Evolutionary conservation across 2,329 filamentous ascomycete species (phyloP).

Genomic region (Teratosphaeriaceae sp.): DNA sequence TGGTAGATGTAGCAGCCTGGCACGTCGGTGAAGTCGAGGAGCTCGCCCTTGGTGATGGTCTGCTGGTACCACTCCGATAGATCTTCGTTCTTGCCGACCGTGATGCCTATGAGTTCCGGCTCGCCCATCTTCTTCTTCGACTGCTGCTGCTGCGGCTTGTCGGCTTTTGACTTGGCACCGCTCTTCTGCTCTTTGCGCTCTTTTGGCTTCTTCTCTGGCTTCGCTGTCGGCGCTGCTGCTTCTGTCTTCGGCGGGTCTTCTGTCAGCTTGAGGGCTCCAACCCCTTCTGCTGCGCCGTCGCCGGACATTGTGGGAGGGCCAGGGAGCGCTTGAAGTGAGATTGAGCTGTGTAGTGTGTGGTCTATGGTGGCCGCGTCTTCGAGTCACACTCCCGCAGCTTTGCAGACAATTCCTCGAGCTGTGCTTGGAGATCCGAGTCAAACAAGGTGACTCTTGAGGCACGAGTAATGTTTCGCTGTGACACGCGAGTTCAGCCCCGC

Average conservation of each 20-base stretch:
- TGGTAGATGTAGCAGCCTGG: conserved; percentile 95
- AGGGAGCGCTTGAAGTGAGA: too few relatives aligned
- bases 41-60: conserved; percentile 90
- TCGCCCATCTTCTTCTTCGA: conserved; percentile 43
- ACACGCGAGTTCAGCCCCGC: not conserved
- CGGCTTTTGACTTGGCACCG: conserved; percentile 21
- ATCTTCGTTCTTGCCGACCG: conserved; percentile 75
- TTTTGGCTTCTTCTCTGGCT: conserved; percentile 29
- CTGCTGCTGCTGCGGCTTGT: conserved; percentile 22
- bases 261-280: conserved; percentile 22
- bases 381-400: too few relatives aligned
- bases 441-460: too few relatives aligned
- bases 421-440: not conserved
- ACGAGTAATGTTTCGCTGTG: not conserved
- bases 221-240: conserved; percentile 19
- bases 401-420: too few relatives aligned
- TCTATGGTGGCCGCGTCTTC: too few relatives aligned
- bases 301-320: not conserved
- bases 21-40: conserved; percentile 98
- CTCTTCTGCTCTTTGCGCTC: conserved; percentile 29
- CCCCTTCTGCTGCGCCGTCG: conserved; percentile 19
- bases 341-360: too few relatives aligned
- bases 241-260: conserved; percentile 8
- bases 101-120: conserved; percentile 74
- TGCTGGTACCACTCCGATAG: conserved; percentile 97